phyloP scores from a whole-genome alignment of 1,284 basidiomycete genomes.

The Mycena sp. region DNA sequence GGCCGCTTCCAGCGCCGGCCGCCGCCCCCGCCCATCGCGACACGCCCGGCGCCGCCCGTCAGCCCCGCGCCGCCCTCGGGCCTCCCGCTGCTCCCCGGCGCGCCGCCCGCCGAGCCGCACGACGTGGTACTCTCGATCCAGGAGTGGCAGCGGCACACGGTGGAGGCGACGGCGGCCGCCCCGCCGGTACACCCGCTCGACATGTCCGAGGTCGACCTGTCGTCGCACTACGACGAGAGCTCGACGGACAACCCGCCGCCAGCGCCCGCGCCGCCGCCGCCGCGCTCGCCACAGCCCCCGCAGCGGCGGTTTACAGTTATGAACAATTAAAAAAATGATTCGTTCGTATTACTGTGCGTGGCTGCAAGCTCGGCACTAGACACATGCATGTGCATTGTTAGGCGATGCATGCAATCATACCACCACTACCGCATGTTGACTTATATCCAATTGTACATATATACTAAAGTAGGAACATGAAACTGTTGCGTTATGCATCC shows the following conservation, averaged over 20 bases:
- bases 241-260: slow-evolving; percentile 29
- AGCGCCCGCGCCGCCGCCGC: slow-evolving; percentile 31
- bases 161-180: slow-evolving; percentile 33
- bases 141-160: slow-evolving; percentile 41
- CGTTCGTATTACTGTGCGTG: neutral
- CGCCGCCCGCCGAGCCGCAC: slow-evolving; percentile 23
- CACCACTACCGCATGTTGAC: too few relatives aligned
- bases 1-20: slow-evolving; percentile 25
- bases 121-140: slow-evolving; percentile 34
- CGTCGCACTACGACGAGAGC: slow-evolving; percentile 42
- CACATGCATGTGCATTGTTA: too few relatives aligned
- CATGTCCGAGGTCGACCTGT: slow-evolving; percentile 40
- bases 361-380: too few relatives aligned
- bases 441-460: too few relatives aligned
- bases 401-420: too few relatives aligned
- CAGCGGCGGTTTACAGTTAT: slow-evolving; percentile 38
- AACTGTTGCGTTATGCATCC: too few relatives aligned
- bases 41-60: slow-evolving; percentile 10
- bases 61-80: slow-evolving; percentile 26
- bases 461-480: too few relatives aligned
- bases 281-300: slow-evolving; percentile 28
- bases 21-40: slow-evolving; percentile 7
- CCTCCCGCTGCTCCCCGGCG: slow-evolving; percentile 28
- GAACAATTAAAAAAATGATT: slow-evolving; percentile 24
- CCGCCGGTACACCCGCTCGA: slow-evolving; percentile 36